Evolutionary conservation across 2,329 filamentous ascomycete species (phyloP).

Genomic region (Balansia obtecta): DNA sequence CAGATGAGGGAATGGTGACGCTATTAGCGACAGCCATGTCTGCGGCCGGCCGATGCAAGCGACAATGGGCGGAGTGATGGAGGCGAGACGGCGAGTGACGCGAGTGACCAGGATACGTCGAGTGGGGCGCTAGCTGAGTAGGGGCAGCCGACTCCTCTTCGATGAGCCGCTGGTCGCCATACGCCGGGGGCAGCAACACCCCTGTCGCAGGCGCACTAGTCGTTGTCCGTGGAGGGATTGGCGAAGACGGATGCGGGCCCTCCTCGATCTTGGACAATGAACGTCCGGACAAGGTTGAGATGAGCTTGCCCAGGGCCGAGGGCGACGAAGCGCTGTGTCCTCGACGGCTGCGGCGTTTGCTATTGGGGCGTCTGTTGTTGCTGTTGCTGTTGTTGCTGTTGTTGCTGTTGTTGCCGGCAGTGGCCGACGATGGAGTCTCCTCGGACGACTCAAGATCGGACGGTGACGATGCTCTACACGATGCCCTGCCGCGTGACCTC

Average conservation of each 20-base stretch:
- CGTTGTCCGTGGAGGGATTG: not conserved
- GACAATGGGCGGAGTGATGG: not conserved
- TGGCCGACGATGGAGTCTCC: not conserved
- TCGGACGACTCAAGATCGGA: not conserved
- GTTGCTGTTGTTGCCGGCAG: not conserved
- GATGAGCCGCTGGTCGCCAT: constrained; percentile 20
- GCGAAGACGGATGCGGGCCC: not conserved
- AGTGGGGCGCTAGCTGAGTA: constrained; percentile 1
- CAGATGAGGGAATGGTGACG: constrained; percentile 10
- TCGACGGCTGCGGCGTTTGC: constrained; percentile 16
- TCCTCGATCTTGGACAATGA: constrained; percentile 3
- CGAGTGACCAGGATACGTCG: not conserved
- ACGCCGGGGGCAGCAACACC: constrained; percentile 14
- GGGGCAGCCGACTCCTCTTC: constrained; percentile 11
- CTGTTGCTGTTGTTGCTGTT: constrained; percentile 24
- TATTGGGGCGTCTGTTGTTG: constrained; percentile 26
- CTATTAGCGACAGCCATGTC: constrained; percentile 14
- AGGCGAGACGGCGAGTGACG: not conserved
- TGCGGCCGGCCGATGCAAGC: constrained; percentile 2
- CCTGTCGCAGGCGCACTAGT: constrained; percentile 6
- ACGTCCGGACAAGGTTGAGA: constrained; percentile 7
- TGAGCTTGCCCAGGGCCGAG: constrained; percentile 6
- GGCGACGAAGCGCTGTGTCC: not conserved
- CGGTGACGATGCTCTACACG: constrained; percentile 1
- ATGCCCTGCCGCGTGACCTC: constrained; percentile 1